Evolutionary conservation across 73 alveolate species (phyloP).

Genomic region (Tetrahymena elliotti): DNA sequence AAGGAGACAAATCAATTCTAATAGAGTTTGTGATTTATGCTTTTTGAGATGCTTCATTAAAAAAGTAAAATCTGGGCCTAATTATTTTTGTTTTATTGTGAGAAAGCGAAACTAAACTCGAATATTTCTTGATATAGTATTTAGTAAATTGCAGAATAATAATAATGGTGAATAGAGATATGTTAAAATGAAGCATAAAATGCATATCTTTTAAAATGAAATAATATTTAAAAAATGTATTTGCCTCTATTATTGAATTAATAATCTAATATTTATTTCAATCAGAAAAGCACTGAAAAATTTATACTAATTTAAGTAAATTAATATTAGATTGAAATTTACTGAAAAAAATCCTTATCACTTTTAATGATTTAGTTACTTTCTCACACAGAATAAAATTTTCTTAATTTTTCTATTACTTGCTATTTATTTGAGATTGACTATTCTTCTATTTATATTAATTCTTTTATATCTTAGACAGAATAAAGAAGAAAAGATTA

Average conservation of each 20-base stretch:
- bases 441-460: background rate
- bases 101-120: background rate
- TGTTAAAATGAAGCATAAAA: background rate
- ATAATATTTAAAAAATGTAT: too few species aligned
- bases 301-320: background rate
- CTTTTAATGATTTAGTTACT: background rate
- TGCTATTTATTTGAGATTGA: background rate
- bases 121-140: background rate
- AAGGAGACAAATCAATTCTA: background rate
- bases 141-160: too few species aligned
- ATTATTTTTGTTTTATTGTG: background rate
- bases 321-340: background rate
- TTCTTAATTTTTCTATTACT: background rate
- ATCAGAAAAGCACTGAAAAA: background rate
- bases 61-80: background rate
- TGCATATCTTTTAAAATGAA: too few species aligned
- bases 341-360: background rate
- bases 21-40: background rate
- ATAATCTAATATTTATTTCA: background rate
- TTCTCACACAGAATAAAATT: background rate
- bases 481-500: background rate
- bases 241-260: background rate
- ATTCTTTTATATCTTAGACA: background rate
- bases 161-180: background rate
- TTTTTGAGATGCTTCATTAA: background rate